A percentile compares a stretch with the other conserved stretches of the same genome.
Conservation (phyloP, 116 monocot species). For the Dioscorea cayenensis region DNA sequence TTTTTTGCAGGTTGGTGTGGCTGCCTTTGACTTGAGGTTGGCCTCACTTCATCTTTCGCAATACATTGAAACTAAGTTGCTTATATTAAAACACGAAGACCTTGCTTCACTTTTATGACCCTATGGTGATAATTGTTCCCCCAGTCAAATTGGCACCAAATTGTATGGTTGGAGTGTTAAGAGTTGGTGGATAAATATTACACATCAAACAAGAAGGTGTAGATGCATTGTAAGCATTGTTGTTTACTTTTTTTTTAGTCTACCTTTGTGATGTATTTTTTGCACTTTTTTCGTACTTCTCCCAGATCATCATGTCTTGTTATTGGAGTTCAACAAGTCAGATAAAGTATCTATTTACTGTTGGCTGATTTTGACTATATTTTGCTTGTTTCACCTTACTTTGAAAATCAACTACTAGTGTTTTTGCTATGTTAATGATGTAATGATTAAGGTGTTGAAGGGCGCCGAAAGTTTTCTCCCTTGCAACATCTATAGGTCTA, state of each 20-base stretch:
- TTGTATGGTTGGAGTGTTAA: constrained; percentile 89
- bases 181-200: constrained; percentile 87
- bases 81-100: constrained; percentile 97
- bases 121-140: constrained; percentile 75
- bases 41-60: constrained; percentile 95
- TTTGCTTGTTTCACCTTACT: too few species aligned
- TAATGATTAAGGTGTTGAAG: constrained; percentile 62
- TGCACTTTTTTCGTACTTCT: not conserved
- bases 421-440: too few species aligned
- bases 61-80: constrained; percentile 90
- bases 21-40: constrained; percentile 96
- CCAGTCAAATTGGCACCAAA: constrained; percentile 80
- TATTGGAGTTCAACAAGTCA: too few species aligned
- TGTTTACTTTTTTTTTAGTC: constrained; percentile 10
- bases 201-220: constrained; percentile 72
- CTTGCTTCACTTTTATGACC: constrained; percentile 89
- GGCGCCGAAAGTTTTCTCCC: constrained; percentile 86
- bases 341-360: too few species aligned
- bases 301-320: constrained; percentile 72
- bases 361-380: not conserved
- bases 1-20: constrained; percentile 82
- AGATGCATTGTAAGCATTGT: not conserved
- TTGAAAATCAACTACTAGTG: too few species aligned
- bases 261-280: not conserved
- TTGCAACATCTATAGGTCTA: constrained; percentile 62